Base-by-base conservation (phyloP, 1,139 yeast genomes). In the Debaryomyces nepalensis region DNA sequence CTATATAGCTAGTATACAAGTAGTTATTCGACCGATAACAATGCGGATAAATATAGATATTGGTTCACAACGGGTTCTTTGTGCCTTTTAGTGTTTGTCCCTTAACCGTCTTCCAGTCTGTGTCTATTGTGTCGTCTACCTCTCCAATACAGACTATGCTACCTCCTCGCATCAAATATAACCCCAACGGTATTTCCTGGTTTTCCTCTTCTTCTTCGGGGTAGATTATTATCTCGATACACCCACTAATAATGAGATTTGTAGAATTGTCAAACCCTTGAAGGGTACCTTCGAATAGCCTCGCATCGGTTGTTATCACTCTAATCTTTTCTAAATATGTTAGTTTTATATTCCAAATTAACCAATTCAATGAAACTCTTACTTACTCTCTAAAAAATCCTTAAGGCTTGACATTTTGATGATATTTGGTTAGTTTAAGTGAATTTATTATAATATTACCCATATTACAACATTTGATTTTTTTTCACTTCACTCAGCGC, bases 251-350 rank as follows among this genome's bases (percentile, higher is more conserved):
- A 31, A 89, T 73, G 15, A 91, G 57, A 57, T 91, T 91, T 20
- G 95, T 85, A 39, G 85, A 73, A 54, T 85, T 84, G 61, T 91
- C 98, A 56, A 75, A 90, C 15, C 97, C 96, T 58, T 83, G 84
- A 30, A 91, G 75, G 20, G 65, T 72, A 1, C 97, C 98, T 59
- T 79, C 75, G 43, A 83, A 79, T 46, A 81, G 68, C 42, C 90
- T 70, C 14, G 95, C 97, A 57, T 88, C 96, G 2, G 95, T 79
- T n/a, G 96, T 85, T 41, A 91, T 73, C 9, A 90, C 78, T 43
- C 86, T 76, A 9, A 90, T 91, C 51, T 71, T 70, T 49, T 77
- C 82, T 75, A 49, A 3, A 24, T 24, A 16, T 15, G 73, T 67
- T 66, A 68, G 72, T 65, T 60, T 31, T n/a, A 12, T n/a, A 29